These are phyloP conservation scores for Heterobasidion parviporum DNA, from an alignment of 1,284 basidiomycete species.

Conservation along the genomic window DNA sequence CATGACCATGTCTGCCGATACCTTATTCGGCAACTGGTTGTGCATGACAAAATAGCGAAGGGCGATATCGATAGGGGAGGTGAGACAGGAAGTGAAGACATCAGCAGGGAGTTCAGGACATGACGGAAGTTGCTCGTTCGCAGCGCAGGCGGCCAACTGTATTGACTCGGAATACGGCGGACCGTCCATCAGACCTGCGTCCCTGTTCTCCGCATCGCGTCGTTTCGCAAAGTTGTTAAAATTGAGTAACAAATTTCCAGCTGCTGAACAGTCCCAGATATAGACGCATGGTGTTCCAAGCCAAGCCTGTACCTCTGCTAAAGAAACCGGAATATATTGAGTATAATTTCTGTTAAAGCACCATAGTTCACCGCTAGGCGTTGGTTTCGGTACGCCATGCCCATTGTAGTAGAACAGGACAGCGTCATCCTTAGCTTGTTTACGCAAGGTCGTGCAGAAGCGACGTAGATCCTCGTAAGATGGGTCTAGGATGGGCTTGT, in stretches of 20 bases:
- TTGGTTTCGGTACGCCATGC: slow-evolving; percentile 96
- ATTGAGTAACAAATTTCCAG: slow-evolving; percentile 88
- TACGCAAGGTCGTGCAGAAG: slow-evolving; percentile 81
- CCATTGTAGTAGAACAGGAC: slow-evolving; percentile 98
- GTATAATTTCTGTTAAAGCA: slow-evolving; percentile 98
- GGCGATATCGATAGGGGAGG: slow-evolving; percentile 96
- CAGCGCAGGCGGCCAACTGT: slow-evolving; percentile 91
- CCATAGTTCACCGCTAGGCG: slow-evolving; percentile 95
- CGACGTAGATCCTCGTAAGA: slow-evolving; percentile 92
- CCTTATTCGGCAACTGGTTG: slow-evolving; percentile 72
- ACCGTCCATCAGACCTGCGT: slow-evolving; percentile 55
- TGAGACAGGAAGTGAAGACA: slow-evolving; percentile 95
- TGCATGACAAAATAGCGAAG: slow-evolving; percentile 92
- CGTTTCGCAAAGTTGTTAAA: slow-evolving; percentile 85
- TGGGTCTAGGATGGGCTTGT: slow-evolving; percentile 91
- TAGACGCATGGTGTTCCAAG: slow-evolving; percentile 93
- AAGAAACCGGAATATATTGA: slow-evolving; percentile 95
- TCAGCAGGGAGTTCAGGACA: slow-evolving; percentile 97
- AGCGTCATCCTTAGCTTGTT: slow-evolving; percentile 89
- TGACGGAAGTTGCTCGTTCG: slow-evolving; percentile 89
- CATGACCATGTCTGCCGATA: slow-evolving; percentile 89
- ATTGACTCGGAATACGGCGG: slow-evolving; percentile 83
- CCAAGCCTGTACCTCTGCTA: slow-evolving; percentile 91
- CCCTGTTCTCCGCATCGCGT: slow-evolving; percentile 71
- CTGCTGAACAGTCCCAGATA: slow-evolving; percentile 98